Conservation (phyloP, 768 basidiomycete species). For the Rubroboletus pulcherrimus region DNA sequence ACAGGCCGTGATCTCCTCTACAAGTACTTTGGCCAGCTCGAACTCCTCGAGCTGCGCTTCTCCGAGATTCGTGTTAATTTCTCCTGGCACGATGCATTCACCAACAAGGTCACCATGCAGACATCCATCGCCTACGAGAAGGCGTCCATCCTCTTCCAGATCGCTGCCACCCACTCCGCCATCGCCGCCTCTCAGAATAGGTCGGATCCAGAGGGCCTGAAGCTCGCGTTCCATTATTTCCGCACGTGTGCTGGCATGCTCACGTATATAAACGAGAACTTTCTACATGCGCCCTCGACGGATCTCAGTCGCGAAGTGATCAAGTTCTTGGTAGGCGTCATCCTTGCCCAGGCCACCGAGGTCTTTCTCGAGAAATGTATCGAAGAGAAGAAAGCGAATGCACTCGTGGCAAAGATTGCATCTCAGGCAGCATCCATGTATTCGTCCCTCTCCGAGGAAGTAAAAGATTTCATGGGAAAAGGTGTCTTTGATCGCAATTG, state of each 20-base stretch:
- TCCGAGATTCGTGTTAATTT: conserved; percentile 95
- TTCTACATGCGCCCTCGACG: conserved; percentile 93
- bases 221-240: conserved; percentile 91
- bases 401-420: conserved; percentile 79
- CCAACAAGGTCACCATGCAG: conserved; percentile 87
- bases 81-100: conserved; percentile 97
- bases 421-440: conserved; percentile 83
- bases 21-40: conserved; percentile 99
- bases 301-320: conserved; percentile 93
- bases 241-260: conserved; percentile 92
- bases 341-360: conserved; percentile 91
- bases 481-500: conserved; percentile 94
- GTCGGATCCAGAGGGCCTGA: conserved; percentile 86
- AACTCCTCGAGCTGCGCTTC: conserved; percentile 94
- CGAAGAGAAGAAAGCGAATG: conserved; percentile 84
- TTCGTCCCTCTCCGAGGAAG: conserved; percentile 77
- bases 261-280: conserved; percentile 99
- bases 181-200: conserved; percentile 84
- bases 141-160: conserved; percentile 95
- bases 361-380: conserved; percentile 93
- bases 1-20: conserved; percentile 88
- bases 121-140: conserved; percentile 98
- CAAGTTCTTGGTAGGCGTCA: conserved; percentile 85
- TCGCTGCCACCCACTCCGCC: conserved; percentile 89
- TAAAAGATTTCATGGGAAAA: conserved; percentile 95